These are phyloP conservation scores for Calocera cornea DNA, from an alignment of 768 basidiomycete species.

Conservation along the genomic window DNA sequence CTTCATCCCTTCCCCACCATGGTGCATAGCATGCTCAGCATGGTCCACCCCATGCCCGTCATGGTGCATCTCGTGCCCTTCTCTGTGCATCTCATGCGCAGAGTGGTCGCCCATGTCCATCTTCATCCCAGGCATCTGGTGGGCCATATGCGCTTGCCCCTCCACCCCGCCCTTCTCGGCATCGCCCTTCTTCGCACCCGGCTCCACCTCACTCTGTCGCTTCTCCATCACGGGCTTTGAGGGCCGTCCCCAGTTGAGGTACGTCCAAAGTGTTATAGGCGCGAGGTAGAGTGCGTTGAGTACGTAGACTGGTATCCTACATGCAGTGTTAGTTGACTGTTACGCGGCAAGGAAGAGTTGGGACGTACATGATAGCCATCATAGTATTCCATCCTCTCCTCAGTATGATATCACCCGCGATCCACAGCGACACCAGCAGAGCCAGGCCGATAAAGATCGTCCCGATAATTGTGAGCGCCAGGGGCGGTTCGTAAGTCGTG, in stretches of 20 bases:
- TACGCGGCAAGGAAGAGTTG: background rate
- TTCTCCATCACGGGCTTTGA: background rate
- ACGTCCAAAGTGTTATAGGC: conserved; percentile 7
- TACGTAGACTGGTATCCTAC: conserved; percentile 7
- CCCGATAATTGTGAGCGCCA: background rate
- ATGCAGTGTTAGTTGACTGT: background rate
- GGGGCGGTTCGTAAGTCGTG: background rate
- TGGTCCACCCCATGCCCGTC: background rate
- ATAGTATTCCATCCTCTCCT: conserved; percentile 8
- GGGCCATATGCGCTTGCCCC: background rate
- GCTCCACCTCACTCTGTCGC: background rate
- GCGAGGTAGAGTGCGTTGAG: conserved; percentile 9
- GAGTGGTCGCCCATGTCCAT: too few relatives aligned
- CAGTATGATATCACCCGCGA: conserved; percentile 1
- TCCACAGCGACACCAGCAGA: background rate
- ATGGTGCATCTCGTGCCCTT: background rate
- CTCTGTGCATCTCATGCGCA: background rate
- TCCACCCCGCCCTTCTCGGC: background rate
- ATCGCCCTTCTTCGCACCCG: background rate
- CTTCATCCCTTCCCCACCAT: too few relatives aligned
- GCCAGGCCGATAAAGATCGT: conserved; percentile 5
- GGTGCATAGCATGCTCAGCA: too few relatives aligned
- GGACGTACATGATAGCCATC: conserved; percentile 9
- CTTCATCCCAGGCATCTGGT: too few relatives aligned
- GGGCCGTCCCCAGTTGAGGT: conserved; percentile 4